These are phyloP conservation scores for Curvularia eragrostidis DNA, from an alignment of 2,329 filamentous ascomycete species.

Conservation along the genomic window DNA sequence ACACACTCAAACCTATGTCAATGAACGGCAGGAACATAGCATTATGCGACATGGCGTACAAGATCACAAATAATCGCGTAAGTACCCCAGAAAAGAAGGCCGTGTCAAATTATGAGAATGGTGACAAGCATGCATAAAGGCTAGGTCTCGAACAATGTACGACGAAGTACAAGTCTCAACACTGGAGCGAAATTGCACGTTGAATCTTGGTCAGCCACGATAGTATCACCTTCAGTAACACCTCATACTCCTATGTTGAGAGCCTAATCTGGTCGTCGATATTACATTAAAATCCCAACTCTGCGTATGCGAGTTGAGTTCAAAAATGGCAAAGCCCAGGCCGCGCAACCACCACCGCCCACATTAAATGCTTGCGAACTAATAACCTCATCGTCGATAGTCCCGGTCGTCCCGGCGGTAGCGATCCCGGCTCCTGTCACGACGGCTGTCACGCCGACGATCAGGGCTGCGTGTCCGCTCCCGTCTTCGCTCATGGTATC, in stretches of 20 bases:
- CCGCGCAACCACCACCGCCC: not conserved
- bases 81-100: not conserved
- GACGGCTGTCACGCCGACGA: conserved; percentile 44
- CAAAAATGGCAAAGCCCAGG: not conserved
- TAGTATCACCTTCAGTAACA: not conserved
- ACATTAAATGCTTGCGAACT: not conserved
- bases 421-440: conserved; percentile 51
- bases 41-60: not conserved
- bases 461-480: conserved; percentile 42
- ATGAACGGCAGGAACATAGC: not conserved
- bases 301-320: not conserved
- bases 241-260: not conserved
- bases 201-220: not conserved
- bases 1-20: not conserved
- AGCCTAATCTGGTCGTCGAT: not conserved
- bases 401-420: conserved; percentile 50
- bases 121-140: not conserved
- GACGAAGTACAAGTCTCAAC: not conserved
- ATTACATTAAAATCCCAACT: conserved; percentile 3
- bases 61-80: not conserved
- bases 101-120: not conserved
- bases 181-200: not conserved
- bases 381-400: conserved; percentile 29
- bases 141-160: not conserved
- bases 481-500: conserved; percentile 36